Conservation (phyloP, 164 flowering plant genomes). For the Cinnamomum chago region DNA sequence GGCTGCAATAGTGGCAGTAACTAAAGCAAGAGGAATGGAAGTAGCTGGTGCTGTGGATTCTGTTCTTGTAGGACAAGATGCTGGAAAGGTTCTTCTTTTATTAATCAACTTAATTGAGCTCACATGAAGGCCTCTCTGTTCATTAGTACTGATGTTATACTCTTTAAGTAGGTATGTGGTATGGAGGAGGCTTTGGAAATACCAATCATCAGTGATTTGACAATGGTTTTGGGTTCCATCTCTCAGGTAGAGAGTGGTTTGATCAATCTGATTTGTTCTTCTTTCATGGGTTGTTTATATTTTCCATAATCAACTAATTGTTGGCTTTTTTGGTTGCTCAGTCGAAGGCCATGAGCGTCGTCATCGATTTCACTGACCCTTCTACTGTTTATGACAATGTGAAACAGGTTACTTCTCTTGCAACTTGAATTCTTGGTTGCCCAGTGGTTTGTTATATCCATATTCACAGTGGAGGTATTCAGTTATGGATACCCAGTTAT, state of each 20-base stretch:
- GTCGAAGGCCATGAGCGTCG: conserved; percentile 64
- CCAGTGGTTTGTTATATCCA: too few species aligned
- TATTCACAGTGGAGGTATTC: too few species aligned
- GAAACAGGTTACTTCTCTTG: conserved; percentile 58
- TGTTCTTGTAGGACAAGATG: conserved; percentile 67
- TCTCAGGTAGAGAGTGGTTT: conserved; percentile 55
- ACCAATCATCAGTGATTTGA: conserved; percentile 72
- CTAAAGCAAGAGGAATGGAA: conserved; percentile 91
- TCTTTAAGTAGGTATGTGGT: conserved; percentile 48
- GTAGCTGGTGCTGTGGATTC: conserved; percentile 89
- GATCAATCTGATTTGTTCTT: background rate
- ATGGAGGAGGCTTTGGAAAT: conserved; percentile 90
- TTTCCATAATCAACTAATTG: background rate
- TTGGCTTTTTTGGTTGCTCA: conserved; percentile 22
- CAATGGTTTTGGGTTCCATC: conserved; percentile 87
- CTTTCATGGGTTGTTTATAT: background rate
- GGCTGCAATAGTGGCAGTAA: conserved; percentile 78
- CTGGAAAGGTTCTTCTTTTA: conserved; percentile 50
- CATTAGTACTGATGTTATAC: background rate
- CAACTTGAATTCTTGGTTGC: background rate
- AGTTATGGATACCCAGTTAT: too few species aligned
- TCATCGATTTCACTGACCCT: conserved; percentile 79
- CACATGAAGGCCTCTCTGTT: background rate
- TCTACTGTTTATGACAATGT: conserved; percentile 83
- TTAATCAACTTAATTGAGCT: background rate